Evolutionary conservation across 768 basidiomycete species (phyloP), one percentile per base, ranked within the genome.

Genomic region (Calocera cornea): DNA sequence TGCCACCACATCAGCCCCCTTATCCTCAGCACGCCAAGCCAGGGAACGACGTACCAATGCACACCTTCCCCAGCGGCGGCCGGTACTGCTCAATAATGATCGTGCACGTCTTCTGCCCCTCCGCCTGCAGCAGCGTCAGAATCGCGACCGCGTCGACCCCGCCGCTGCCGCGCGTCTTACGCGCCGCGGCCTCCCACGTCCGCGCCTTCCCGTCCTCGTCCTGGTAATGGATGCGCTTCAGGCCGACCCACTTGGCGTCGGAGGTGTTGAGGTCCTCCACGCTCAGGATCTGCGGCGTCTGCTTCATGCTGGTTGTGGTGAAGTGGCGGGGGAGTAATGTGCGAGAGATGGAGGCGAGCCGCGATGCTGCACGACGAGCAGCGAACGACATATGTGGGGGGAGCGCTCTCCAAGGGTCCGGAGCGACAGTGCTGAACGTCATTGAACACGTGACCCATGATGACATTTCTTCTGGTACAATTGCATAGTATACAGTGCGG

Each of bases 51-150:
- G 44, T 74, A 86, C 91, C 93, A 68, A 95, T 82, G 68, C 90
- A 82, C 70, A 83, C 81, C 69, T 86, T 87, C 72, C 84, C 88
- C 54, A 93, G 81, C 0, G 95, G 92, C 0, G 95, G 93, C 29
- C 95, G 86, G 75, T 88, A 97, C 74, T 97, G 95, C 73, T 95
- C 92, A 72, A 97, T 86, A 70, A 97, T 80, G 66, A 95, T 83
- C 2, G 90, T 93, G 0, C 89, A 90, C 3, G 82, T 75, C 1
- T 84, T 82, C 68, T 83, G 80, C 8, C 83, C 84, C 75, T 85
- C 85, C 49, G 93, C 93, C 38, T 84, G 83, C 50, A 97, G 80
- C 31, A 97, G 78, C 16, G 92, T 86, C 2, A 97, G 78, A 47
- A 97, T 85, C 3, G 92, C 88, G 12, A 97, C 94, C 65, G 87